Percentiles rank a stretch among this genome's conserved stretches.
Evolutionary conservation across 2,329 filamentous ascomycete genomes (phyloP).

Genomic region (Cladosporium sp.): DNA sequence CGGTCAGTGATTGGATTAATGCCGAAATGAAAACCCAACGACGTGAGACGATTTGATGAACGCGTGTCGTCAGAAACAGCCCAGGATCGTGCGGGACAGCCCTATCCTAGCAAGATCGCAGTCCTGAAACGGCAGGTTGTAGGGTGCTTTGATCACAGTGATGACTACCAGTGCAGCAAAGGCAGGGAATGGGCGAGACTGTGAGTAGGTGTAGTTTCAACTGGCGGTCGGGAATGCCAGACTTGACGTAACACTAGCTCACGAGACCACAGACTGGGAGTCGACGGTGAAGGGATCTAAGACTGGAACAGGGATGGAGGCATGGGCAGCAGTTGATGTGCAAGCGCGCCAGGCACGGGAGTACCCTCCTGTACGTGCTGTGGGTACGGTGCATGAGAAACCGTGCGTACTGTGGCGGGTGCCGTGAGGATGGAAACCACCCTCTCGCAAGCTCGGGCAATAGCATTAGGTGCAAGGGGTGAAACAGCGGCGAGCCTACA

Average conservation of each 20-base stretch:
- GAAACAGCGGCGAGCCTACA: slow-evolving; percentile 23
- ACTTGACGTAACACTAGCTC: slow-evolving; percentile 24
- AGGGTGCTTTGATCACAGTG: slow-evolving; percentile 6
- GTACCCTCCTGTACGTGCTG: slow-evolving; percentile 15
- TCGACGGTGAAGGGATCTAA: slow-evolving; percentile 17
- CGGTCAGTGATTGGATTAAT: slow-evolving; percentile 7
- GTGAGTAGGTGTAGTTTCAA: slow-evolving; percentile 22
- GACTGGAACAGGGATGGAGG: slow-evolving; percentile 1
- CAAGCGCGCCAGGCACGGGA: slow-evolving; percentile 26
- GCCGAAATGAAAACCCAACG: slow-evolving; percentile 10
- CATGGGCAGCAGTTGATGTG: slow-evolving; percentile 11
- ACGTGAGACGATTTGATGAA: slow-evolving; percentile 13
- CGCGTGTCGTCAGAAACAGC: slow-evolving; percentile 13
- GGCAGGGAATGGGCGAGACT: slow-evolving; percentile 10
- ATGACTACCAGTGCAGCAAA: background rate
- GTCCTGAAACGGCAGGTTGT: slow-evolving; percentile 10
- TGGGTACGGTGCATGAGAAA: slow-evolving; percentile 23
- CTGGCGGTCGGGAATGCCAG: slow-evolving; percentile 22
- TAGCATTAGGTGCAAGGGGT: slow-evolving; percentile 31
- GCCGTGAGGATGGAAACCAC: slow-evolving; percentile 16
- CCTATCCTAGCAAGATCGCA: slow-evolving; percentile 7
- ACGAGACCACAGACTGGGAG: slow-evolving; percentile 18
- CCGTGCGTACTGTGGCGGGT: slow-evolving; percentile 20
- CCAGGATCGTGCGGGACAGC: slow-evolving; percentile 11
- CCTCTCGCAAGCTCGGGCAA: slow-evolving; percentile 17